Base-by-base conservation (phyloP, 495 filamentous ascomycete genomes). In the Neurospora africana region DNA sequence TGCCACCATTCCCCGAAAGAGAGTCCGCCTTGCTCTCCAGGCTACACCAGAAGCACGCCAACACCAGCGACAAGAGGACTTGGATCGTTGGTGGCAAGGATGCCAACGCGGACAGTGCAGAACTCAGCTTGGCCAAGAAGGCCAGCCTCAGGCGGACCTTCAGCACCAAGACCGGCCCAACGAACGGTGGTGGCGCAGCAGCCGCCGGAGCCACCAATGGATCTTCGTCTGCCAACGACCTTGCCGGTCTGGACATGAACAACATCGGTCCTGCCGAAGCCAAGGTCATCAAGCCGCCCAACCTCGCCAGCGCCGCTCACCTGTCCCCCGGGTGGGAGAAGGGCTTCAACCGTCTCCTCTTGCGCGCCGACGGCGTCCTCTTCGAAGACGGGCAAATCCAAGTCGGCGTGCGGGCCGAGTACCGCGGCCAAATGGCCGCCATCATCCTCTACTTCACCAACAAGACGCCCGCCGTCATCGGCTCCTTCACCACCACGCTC, bases 1-100 rank as follows among this genome's bases (percentile, higher is more conserved):
- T 99, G 96, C 96, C 96, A 17, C 94, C 96, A 0, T 99, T 98
- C 84, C 96, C 96, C 0, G 94, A 99, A 80, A 88, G 96, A 69
- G 88, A 95, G 23, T 98, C 94, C 5, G 95, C 95, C 3, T 84
- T 99, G 36, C 83, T 99, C 35, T 98, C 94, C 17, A 87, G 96
- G 41, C 87, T 99, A 38, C 95, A 98, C 80, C 92, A 95, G 82
- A 97, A 94, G 81, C 93, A 95, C 75, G 92, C 92, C 23, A 90
- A 90, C 65, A 93, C 93, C 4, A 95, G 91, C 76, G 96, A 98
- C 79, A 97, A 94, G 82, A 87, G 95, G 72, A 98, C 95, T 0
- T 99, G 95, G 94, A 91, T 97, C 33, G 91, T 98, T 40, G 93
- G 94, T 67, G 95, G 93, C 67, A 97, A 95, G 83, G 94, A 94